A percentile compares a stretch with the other conserved stretches of the same genome.
Evolutionary conservation across 1,139 yeast genomes (phyloP).

Genomic region (Sugiyamaella sp.): DNA sequence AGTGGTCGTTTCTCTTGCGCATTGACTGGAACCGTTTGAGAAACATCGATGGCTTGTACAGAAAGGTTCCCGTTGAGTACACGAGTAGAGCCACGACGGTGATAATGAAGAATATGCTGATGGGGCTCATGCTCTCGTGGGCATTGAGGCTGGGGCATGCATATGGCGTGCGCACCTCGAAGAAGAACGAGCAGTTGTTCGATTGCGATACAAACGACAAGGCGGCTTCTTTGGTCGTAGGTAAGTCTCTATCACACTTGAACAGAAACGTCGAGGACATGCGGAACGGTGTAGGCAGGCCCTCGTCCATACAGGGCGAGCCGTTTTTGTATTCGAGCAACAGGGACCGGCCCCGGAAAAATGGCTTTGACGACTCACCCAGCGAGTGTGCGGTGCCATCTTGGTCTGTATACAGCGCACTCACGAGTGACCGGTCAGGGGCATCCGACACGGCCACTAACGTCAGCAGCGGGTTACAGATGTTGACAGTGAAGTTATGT

Average conservation of each 20-base stretch:
- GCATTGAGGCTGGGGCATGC: slow-evolving; percentile 83
- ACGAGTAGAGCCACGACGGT: slow-evolving; percentile 45
- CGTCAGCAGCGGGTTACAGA: slow-evolving; percentile 59
- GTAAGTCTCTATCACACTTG: slow-evolving; percentile 77
- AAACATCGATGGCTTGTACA: slow-evolving; percentile 25
- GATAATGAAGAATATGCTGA: slow-evolving; percentile 36
- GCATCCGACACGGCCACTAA: slow-evolving; percentile 45
- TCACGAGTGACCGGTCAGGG: slow-evolving; percentile 49
- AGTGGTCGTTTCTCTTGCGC: not conserved
- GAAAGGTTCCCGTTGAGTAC: slow-evolving; percentile 30
- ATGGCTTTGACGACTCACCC: slow-evolving; percentile 58
- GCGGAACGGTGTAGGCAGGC: slow-evolving; percentile 50
- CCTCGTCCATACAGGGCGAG: slow-evolving; percentile 58
- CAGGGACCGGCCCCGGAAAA: slow-evolving; percentile 70
- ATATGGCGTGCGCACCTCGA: slow-evolving; percentile 82
- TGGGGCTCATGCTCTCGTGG: slow-evolving; percentile 40
- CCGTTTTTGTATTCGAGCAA: slow-evolving; percentile 74
- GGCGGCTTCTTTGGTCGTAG: slow-evolving; percentile 56
- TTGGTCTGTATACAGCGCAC: slow-evolving; percentile 67
- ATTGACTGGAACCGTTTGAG: slow-evolving; percentile 20
- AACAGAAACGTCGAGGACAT: slow-evolving; percentile 73
- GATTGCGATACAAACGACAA: slow-evolving; percentile 70
- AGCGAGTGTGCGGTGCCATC: slow-evolving; percentile 59
- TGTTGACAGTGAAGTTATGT: slow-evolving; percentile 74
- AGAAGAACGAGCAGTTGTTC: slow-evolving; percentile 79